Conservation (phyloP, 306 rosid genomes). For the Hylodesmum podocarpum region DNA sequence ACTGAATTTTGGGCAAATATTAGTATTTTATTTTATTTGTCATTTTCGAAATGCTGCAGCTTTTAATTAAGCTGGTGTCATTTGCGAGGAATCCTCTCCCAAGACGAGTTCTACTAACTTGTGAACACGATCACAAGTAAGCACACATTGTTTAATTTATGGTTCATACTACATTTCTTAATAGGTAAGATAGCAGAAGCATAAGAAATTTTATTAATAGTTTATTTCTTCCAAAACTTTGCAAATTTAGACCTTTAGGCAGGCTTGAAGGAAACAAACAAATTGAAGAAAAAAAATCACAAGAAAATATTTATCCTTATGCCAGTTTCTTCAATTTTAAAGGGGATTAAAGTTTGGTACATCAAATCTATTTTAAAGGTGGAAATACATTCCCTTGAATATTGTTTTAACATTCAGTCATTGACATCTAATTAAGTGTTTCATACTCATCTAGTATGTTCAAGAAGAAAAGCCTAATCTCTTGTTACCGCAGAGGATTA, state of each 20-base stretch:
- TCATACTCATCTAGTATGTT: background rate
- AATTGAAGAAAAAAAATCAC: background rate
- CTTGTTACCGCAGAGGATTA: background rate
- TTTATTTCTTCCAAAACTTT: too few relatives aligned
- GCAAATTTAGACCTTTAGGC: background rate
- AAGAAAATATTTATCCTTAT: background rate
- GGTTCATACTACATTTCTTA: background rate
- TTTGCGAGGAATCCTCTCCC: background rate
- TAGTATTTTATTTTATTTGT: background rate
- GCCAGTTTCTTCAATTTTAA: background rate
- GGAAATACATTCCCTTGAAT: background rate
- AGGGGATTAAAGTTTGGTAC: background rate
- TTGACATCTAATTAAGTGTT: background rate
- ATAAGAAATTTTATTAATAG: too few relatives aligned
- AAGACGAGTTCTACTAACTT: background rate
- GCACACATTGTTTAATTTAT: background rate
- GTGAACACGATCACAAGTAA: too few relatives aligned
- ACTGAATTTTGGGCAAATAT: background rate
- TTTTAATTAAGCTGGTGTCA: background rate
- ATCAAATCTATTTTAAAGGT: background rate
- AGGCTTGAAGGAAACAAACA: background rate
- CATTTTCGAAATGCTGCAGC: background rate
- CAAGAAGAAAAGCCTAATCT: slow-evolving; percentile 22
- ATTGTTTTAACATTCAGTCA: background rate
- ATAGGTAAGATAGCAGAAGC: slow-evolving; percentile 14